Evolutionary conservation across 805 yeast genomes (phyloP).

Genomic region (Torulaspora franciscae): DNA sequence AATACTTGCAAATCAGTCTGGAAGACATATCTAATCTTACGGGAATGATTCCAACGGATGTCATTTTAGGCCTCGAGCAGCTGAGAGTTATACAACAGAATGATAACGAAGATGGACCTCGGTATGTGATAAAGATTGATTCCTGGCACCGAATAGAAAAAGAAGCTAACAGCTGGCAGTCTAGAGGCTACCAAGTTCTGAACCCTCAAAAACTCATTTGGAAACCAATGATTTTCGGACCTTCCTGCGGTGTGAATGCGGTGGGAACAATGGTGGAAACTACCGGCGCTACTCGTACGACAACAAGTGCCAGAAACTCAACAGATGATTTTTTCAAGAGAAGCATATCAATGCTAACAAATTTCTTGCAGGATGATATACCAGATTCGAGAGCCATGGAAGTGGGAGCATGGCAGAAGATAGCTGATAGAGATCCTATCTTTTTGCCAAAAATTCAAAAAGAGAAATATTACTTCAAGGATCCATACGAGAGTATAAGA

Average conservation of each 20-base stretch:
- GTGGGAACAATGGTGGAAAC: slow-evolving; percentile 35
- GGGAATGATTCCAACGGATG: slow-evolving; percentile 85
- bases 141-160: slow-evolving; percentile 31
- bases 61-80: slow-evolving; percentile 79
- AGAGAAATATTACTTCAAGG: neutral
- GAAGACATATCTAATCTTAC: slow-evolving; percentile 61
- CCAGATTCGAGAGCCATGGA: slow-evolving; percentile 59
- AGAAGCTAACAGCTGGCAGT: slow-evolving; percentile 48
- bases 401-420: slow-evolving; percentile 48
- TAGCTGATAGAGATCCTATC: slow-evolving; percentile 28
- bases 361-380: slow-evolving; percentile 64
- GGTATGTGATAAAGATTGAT: slow-evolving; percentile 53
- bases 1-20: slow-evolving; percentile 42
- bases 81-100: slow-evolving; percentile 48
- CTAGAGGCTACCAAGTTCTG: slow-evolving; percentile 49
- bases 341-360: slow-evolving; percentile 52
- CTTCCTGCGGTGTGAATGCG: slow-evolving; percentile 75
- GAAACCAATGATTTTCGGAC: slow-evolving; percentile 82
- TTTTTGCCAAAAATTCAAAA: neutral
- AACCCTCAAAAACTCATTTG: slow-evolving; percentile 56
- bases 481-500: neutral
- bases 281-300: slow-evolving; percentile 13
- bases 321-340: slow-evolving; percentile 35
- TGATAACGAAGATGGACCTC: slow-evolving; percentile 6
- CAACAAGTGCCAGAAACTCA: slow-evolving; percentile 9